Evolutionary conservation across 345 rosid species (phyloP).

Genomic region (Jatropha curcas): DNA sequence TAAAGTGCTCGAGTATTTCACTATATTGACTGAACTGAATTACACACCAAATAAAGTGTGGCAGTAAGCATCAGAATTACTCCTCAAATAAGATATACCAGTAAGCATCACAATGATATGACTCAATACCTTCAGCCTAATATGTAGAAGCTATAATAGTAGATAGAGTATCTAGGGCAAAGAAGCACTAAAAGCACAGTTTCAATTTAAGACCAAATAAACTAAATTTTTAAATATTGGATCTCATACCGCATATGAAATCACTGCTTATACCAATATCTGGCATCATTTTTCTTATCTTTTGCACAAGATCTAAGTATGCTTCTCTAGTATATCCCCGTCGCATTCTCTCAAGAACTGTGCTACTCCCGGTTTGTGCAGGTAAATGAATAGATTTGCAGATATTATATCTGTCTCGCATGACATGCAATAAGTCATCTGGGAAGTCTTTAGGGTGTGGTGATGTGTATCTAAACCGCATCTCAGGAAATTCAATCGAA

Average conservation of each 20-base stretch:
- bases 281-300: constrained; percentile 72
- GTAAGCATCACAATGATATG: too few species aligned
- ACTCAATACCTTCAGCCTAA: too few species aligned
- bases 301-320: constrained; percentile 83
- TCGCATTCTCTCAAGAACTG: constrained; percentile 76
- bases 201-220: constrained; percentile 1
- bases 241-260: constrained; percentile 73
- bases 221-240: constrained; percentile 2
- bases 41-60: too few species aligned
- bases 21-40: too few species aligned
- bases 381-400: constrained; percentile 88
- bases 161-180: not conserved
- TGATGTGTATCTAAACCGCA: constrained; percentile 93
- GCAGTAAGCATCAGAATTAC: too few species aligned
- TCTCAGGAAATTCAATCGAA: constrained; percentile 87
- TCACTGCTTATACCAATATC: constrained; percentile 87
- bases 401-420: constrained; percentile 78
- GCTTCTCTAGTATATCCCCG: constrained; percentile 92
- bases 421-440: constrained; percentile 69
- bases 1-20: too few species aligned
- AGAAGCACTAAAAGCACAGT: constrained; percentile 4
- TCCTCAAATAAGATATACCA: too few species aligned
- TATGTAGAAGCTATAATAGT: too few species aligned
- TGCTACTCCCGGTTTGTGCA: constrained; percentile 84
- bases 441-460: constrained; percentile 98